These are phyloP conservation scores for Platanthera zijinensis DNA, from an alignment of 106 monocot genomes.

Conservation along the genomic window DNA sequence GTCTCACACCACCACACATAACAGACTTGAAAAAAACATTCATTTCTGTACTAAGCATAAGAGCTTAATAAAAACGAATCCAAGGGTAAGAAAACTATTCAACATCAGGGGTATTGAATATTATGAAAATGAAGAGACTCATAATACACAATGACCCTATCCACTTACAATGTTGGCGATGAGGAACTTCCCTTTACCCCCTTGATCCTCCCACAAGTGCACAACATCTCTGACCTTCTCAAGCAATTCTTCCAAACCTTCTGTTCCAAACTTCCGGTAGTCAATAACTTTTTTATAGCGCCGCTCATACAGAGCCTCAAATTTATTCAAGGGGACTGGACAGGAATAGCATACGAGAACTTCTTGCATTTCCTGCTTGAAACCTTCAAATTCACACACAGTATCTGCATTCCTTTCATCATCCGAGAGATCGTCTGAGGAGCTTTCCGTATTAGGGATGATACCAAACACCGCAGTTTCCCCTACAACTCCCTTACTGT, in stretches of 20 bases:
- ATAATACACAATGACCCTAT: not conserved
- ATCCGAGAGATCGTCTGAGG: constrained; percentile 62
- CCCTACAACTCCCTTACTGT: constrained; percentile 20
- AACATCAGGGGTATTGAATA: not conserved
- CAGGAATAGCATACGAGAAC: constrained; percentile 75
- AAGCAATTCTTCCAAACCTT: constrained; percentile 57
- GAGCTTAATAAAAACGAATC: not conserved
- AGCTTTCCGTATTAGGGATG: constrained; percentile 28
- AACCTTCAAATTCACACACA: constrained; percentile 22
- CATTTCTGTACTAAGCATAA: not conserved
- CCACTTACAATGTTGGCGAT: constrained; percentile 30
- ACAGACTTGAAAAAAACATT: not conserved
- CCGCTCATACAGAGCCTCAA: constrained; percentile 55
- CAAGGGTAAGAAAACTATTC: not conserved
- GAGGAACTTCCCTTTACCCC: constrained; percentile 50
- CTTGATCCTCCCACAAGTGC: constrained; percentile 34
- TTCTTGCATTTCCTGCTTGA: constrained; percentile 74
- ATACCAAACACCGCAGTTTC: constrained; percentile 19
- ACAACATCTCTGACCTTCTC: constrained; percentile 76
- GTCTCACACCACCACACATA: not conserved
- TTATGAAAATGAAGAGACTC: not conserved
- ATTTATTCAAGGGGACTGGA: constrained; percentile 43
- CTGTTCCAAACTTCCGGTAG: constrained; percentile 45
- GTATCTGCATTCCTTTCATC: constrained; percentile 56
- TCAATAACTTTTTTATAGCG: constrained; percentile 69